These are phyloP conservation scores for Cercospora canescens DNA, from an alignment of 2,329 filamentous ascomycete genomes.

Conservation along the genomic window DNA sequence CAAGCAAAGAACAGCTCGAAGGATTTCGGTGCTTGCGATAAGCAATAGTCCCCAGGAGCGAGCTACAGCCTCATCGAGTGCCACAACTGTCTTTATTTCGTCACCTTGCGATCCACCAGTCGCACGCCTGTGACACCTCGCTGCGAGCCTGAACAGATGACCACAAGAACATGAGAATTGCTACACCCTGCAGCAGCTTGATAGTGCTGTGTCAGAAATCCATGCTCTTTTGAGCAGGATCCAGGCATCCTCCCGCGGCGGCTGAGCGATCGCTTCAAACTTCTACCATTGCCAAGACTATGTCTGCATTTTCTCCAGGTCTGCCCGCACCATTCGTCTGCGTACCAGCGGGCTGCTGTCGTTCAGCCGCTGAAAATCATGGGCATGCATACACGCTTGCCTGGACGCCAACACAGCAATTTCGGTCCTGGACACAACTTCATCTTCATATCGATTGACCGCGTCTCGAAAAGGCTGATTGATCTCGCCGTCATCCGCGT, in stretches of 20 bases:
- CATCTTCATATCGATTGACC: slow-evolving; percentile 18
- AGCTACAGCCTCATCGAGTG: not conserved
- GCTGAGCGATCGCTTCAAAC: too few relatives aligned
- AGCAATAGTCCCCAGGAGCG: not conserved
- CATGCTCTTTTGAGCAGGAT: too few relatives aligned
- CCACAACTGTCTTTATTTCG: not conserved
- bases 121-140: not conserved
- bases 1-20: not conserved
- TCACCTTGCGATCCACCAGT: not conserved
- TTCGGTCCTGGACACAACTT: slow-evolving; percentile 20
- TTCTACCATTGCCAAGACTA: not conserved
- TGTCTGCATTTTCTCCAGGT: not conserved
- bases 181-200: too few relatives aligned
- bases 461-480: slow-evolving; percentile 11
- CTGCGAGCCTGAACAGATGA: not conserved
- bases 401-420: slow-evolving; percentile 25
- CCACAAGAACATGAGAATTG: not conserved
- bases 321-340: slow-evolving; percentile 17
- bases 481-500: not conserved
- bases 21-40: not conserved
- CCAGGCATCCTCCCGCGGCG: too few relatives aligned
- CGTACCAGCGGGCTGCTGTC: slow-evolving; percentile 22
- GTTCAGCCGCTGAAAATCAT: slow-evolving; percentile 18
- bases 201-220: too few relatives aligned
- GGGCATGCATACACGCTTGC: slow-evolving; percentile 27